Evolutionary conservation across 1,284 basidiomycete genomes (phyloP).

Genomic region (Cryptococcus maquisensis): DNA sequence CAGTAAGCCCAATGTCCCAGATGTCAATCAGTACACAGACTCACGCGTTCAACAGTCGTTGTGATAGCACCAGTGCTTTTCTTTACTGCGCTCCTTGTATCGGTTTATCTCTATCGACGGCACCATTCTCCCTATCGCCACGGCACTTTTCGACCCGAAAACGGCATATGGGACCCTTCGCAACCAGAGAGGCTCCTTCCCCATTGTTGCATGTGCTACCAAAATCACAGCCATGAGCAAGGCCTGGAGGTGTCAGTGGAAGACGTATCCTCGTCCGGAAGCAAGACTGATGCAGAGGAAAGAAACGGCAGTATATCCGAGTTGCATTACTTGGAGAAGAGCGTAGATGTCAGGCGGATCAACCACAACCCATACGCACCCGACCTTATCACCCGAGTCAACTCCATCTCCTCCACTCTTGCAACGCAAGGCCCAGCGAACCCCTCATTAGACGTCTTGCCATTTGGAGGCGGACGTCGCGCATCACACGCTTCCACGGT

Average conservation of each 20-base stretch:
- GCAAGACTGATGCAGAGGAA: not conserved
- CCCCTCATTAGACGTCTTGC: conserved; percentile 5
- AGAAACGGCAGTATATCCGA: not conserved
- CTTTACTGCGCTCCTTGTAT: conserved; percentile 10
- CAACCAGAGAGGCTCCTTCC: not conserved
- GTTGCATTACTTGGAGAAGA: conserved; percentile 20
- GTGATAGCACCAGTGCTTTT: conserved; percentile 9
- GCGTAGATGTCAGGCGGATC: conserved; percentile 16
- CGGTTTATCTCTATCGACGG: conserved; percentile 4
- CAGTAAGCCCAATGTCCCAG: not conserved
- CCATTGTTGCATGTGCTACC: not conserved
- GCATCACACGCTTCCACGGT: not conserved
- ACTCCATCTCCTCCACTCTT: conserved; percentile 21
- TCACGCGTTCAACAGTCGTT: conserved; percentile 5
- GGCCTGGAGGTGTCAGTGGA: not conserved
- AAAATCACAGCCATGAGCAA: not conserved
- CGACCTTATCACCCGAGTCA: conserved; percentile 19
- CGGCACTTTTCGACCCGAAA: not conserved
- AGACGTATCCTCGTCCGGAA: not conserved
- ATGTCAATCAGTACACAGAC: not conserved
- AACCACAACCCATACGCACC: conserved; percentile 13
- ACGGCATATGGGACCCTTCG: not conserved
- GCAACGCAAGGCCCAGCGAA: not conserved
- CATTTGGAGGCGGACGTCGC: conserved; percentile 1
- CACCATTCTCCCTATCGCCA: not conserved